Percentiles rank a stretch among this genome's conserved stretches.
Conservation (phyloP, 208 protist species). For the Phytomonas sp. region DNA sequence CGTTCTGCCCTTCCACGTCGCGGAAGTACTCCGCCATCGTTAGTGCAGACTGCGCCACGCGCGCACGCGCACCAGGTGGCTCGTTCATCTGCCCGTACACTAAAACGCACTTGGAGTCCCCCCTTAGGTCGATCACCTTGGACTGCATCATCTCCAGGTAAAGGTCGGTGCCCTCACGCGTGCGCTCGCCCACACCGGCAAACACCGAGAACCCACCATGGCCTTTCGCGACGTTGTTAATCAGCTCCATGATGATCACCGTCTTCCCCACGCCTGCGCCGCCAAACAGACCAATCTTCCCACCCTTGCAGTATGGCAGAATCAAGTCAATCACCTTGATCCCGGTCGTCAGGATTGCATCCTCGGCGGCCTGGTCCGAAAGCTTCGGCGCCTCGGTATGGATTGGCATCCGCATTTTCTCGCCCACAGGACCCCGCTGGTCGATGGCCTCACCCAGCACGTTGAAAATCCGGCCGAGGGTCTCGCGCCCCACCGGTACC, state of each 20-base stretch:
- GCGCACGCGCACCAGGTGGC: constrained; percentile 96
- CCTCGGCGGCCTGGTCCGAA: constrained; percentile 89
- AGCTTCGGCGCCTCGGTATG: constrained; percentile 93
- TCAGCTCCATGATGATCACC: constrained; percentile 98
- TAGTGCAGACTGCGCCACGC: constrained; percentile 96
- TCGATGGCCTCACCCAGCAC: constrained; percentile 98
- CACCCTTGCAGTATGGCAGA: constrained; percentile 96
- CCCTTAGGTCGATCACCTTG: constrained; percentile 90
- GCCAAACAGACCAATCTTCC: constrained; percentile 99
- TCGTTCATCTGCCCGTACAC: constrained; percentile 99
- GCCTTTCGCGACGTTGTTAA: constrained; percentile 98
- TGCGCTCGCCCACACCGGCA: constrained; percentile 97
- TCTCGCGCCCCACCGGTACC: constrained; percentile 93
- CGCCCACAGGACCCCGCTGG: constrained; percentile 92
- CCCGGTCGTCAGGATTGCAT: constrained; percentile 95
- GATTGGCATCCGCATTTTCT: constrained; percentile 88
- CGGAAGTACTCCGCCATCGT: constrained; percentile 98
- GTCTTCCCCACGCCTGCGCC: constrained; percentile 98
- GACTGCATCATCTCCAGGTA: constrained; percentile 98
- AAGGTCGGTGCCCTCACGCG: constrained; percentile 97
- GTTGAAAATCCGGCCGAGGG: constrained; percentile 98
- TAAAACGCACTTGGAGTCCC: constrained; percentile 96
- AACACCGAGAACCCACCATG: constrained; percentile 99
- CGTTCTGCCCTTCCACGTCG: constrained; percentile 97
- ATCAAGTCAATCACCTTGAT: constrained; percentile 99